Percentiles rank a stretch among this genome's conserved stretches.
Evolutionary conservation across 176 grass and related monocot species (phyloP).

Genomic region (Musa beccarii): DNA sequence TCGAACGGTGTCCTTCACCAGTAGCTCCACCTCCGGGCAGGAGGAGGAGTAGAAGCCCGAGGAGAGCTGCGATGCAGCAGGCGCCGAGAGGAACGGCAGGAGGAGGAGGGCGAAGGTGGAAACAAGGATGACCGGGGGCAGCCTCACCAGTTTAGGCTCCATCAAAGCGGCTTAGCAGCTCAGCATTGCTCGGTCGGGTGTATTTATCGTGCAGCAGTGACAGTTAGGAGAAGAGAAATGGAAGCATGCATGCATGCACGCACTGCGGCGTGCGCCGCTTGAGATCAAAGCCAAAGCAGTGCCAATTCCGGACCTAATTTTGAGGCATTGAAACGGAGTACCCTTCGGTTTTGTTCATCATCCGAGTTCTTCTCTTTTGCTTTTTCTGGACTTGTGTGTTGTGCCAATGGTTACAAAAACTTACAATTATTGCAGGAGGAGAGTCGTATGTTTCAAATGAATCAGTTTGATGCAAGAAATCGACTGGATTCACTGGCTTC

Average conservation of each 20-base stretch:
- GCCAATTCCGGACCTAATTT: not conserved
- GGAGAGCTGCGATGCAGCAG: constrained; percentile 35
- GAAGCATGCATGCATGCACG: not conserved
- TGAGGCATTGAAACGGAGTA: not conserved
- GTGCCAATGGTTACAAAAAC: too few relatives aligned
- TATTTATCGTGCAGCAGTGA: not conserved
- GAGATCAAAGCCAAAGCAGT: not conserved
- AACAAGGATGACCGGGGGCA: not conserved
- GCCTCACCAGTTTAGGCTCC: not conserved
- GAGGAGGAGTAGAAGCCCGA: constrained; percentile 58
- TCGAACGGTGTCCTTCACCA: constrained; percentile 52
- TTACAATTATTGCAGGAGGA: too few relatives aligned
- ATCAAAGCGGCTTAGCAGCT: not conserved
- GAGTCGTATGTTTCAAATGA: too few relatives aligned
- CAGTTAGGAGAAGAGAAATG: not conserved
- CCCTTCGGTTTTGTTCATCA: too few relatives aligned
- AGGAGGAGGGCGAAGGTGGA: not conserved
- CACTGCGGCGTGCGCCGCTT: not conserved
- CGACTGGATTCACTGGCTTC: too few relatives aligned
- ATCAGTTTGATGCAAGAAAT: not conserved
- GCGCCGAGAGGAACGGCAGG: constrained; percentile 9
- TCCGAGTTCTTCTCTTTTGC: too few relatives aligned
- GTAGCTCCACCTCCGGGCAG: constrained; percentile 65
- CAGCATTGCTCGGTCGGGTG: not conserved
- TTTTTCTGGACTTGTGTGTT: too few relatives aligned